phyloP scores from a whole-genome alignment of 2,329 filamentous ascomycete genomes.

The Aureobasidium zeae region DNA sequence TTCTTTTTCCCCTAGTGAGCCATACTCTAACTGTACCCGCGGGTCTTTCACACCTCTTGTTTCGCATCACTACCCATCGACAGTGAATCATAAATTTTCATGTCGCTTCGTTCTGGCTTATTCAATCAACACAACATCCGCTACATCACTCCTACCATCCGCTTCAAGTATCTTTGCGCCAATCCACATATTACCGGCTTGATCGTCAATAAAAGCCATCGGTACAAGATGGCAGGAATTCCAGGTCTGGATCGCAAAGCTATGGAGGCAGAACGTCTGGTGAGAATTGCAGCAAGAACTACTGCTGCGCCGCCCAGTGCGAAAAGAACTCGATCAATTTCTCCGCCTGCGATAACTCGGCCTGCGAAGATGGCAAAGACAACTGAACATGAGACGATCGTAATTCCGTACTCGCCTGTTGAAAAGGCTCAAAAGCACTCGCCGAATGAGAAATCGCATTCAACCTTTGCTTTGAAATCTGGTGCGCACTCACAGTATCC shows the following conservation, averaged over 20 bases:
- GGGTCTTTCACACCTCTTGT: too few species aligned
- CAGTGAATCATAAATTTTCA: background rate
- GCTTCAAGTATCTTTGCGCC: too few species aligned
- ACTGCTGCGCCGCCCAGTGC: conserved; percentile 25
- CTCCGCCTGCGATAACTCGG: conserved; percentile 25
- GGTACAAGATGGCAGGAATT: conserved; percentile 27
- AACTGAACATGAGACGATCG: conserved; percentile 17
- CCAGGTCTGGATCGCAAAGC: conserved; percentile 61
- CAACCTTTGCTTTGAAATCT: too few species aligned
- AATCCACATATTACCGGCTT: background rate
- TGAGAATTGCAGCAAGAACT: conserved; percentile 44
- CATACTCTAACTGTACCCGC: too few species aligned
- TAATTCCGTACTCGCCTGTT: too few species aligned
- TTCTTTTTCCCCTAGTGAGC: too few species aligned
- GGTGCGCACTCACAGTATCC: conserved; percentile 37
- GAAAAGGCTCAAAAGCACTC: background rate
- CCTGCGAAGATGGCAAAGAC: conserved; percentile 12
- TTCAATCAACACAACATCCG: too few species aligned
- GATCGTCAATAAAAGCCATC: background rate
- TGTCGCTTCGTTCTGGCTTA: too few species aligned
- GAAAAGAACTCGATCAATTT: conserved; percentile 45
- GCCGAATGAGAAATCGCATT: too few species aligned
- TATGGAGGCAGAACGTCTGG: conserved; percentile 79
- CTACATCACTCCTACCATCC: too few species aligned
- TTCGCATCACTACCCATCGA: too few species aligned